Evolutionary conservation across 306 rosid genomes (phyloP).

Genomic region (Quercus cerris): DNA sequence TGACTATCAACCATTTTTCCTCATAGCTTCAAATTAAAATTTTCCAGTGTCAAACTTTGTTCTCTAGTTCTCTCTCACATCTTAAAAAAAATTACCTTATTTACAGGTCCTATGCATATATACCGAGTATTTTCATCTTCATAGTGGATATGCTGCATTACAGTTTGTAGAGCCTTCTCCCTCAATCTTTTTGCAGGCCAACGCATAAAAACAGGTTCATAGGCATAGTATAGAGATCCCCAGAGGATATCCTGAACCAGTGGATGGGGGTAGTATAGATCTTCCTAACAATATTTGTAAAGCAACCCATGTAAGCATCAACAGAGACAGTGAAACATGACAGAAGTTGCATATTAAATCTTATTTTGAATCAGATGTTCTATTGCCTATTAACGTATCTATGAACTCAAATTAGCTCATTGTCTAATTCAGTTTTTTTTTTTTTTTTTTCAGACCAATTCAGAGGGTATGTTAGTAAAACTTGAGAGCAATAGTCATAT

Average conservation of each 20-base stretch:
- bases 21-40: not conserved
- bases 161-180: slow-evolving; percentile 51
- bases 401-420: not conserved
- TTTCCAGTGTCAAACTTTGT: not conserved
- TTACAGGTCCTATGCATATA: slow-evolving; percentile 86
- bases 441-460: too few species aligned
- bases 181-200: slow-evolving; percentile 89
- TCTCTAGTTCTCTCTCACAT: not conserved
- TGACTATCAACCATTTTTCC: not conserved
- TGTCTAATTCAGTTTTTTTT: too few species aligned
- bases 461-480: too few species aligned
- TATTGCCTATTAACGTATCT: not conserved
- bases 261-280: slow-evolving; percentile 88
- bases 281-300: slow-evolving; percentile 49
- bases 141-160: slow-evolving; percentile 75
- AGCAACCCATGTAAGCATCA: not conserved
- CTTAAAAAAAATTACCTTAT: slow-evolving; percentile 50
- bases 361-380: not conserved
- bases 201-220: slow-evolving; percentile 67
- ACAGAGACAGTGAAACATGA: not conserved
- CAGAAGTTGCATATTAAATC: not conserved
- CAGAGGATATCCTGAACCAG: slow-evolving; percentile 81
- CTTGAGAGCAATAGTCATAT: not conserved
- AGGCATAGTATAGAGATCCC: slow-evolving; percentile 60
- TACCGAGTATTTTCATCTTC: slow-evolving; percentile 97